These are phyloP conservation scores for Kluyveromyces aestuarii DNA, from an alignment of 805 yeast genomes.

Conservation along the genomic window DNA sequence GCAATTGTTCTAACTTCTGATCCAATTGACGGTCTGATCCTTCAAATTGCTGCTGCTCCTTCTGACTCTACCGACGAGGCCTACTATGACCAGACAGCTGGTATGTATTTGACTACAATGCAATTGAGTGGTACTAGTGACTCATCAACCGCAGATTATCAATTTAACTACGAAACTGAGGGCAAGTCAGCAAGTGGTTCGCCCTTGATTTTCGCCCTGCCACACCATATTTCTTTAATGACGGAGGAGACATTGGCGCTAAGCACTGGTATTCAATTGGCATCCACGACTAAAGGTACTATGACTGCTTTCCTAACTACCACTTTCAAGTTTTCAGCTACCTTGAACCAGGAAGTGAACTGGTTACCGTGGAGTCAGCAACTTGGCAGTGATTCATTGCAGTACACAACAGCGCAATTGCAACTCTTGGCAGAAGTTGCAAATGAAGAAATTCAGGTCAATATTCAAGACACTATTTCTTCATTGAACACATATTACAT, in stretches of 20 bases:
- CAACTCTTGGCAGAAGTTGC: slow-evolving; percentile 37
- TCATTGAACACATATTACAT: slow-evolving; percentile 38
- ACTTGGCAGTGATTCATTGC: slow-evolving; percentile 23
- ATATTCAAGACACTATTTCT: slow-evolving; percentile 35
- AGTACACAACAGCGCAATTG: slow-evolving; percentile 38
- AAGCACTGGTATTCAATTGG: slow-evolving; percentile 35
- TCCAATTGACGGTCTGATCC: slow-evolving; percentile 30
- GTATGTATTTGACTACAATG: slow-evolving; percentile 49
- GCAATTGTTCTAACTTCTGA: slow-evolving; percentile 30
- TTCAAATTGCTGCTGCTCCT: slow-evolving; percentile 47
- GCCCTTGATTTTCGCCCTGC: slow-evolving; percentile 43
- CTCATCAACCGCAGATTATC: slow-evolving; percentile 39
- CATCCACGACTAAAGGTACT: slow-evolving; percentile 43
- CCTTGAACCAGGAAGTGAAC: slow-evolving; percentile 31
- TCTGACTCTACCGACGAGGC: slow-evolving; percentile 29
- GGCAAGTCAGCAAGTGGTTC: slow-evolving; percentile 41
- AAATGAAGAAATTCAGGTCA: slow-evolving; percentile 37
- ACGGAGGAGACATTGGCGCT: slow-evolving; percentile 19
- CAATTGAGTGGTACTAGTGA: slow-evolving; percentile 37
- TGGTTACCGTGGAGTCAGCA: slow-evolving; percentile 38
- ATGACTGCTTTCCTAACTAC: slow-evolving; percentile 39
- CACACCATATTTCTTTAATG: slow-evolving; percentile 41
- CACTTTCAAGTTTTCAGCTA: slow-evolving; percentile 31
- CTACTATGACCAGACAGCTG: slow-evolving; percentile 58
- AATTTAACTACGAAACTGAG: slow-evolving; percentile 37